Conservation (phyloP, 352 stramenopile genomes). For the Pythium rhizo-oryzae region DNA sequence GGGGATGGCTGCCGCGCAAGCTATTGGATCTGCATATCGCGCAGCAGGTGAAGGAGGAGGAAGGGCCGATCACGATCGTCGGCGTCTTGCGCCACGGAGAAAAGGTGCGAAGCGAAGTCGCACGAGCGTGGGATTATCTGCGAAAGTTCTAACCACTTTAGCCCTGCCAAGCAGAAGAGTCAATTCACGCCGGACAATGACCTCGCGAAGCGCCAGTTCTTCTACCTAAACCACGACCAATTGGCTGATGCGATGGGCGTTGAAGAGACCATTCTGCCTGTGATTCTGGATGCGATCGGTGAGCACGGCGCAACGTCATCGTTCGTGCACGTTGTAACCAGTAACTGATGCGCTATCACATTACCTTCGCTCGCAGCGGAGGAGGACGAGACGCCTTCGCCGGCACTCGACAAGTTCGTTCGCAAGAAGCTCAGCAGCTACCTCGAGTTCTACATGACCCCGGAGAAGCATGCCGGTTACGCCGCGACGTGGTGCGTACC, state of each 20-base stretch:
- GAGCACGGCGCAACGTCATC: not conserved
- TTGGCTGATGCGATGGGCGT: conserved; percentile 78
- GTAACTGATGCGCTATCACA: not conserved
- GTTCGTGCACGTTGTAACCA: not conserved
- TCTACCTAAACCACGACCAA: conserved; percentile 81
- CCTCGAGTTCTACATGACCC: conserved; percentile 90
- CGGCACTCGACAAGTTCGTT: conserved; percentile 57
- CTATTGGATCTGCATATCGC: conserved; percentile 74
- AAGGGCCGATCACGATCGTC: conserved; percentile 52
- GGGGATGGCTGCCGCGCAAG: conserved; percentile 80
- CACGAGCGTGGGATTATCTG: not conserved
- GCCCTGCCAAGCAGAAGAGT: conserved; percentile 47
- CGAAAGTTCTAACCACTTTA: not conserved
- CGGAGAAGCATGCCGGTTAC: conserved; percentile 84
- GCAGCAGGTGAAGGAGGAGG: conserved; percentile 57
- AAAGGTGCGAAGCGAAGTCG: conserved; percentile 43
- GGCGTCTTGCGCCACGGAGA: conserved; percentile 82
- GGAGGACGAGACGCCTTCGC: conserved; percentile 32
- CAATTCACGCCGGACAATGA: conserved; percentile 86
- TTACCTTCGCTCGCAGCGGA: conserved; percentile 32
- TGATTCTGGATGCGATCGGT: conserved; percentile 83
- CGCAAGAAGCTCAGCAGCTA: conserved; percentile 82
- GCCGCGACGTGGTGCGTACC: conserved; percentile 76
- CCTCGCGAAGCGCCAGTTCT: conserved; percentile 73
- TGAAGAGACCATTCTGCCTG: conserved; percentile 56